These are phyloP conservation scores for Pecoramyces ruminantium DNA, from an alignment of 192 early-diverging fungal species.

Conservation along the genomic window DNA sequence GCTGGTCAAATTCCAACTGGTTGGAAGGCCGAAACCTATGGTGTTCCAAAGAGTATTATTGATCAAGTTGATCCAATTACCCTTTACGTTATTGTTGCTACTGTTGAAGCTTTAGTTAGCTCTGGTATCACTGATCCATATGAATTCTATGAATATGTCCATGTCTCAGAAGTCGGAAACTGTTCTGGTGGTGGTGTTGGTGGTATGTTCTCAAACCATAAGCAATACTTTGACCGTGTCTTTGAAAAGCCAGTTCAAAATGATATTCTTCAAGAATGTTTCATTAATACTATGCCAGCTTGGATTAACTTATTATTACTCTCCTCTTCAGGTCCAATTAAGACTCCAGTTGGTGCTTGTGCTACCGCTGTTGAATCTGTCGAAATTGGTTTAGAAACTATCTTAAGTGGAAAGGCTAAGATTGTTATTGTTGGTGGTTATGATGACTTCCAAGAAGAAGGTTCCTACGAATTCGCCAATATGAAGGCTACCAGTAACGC, in stretches of 20 bases:
- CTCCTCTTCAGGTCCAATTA: constrained; percentile 83
- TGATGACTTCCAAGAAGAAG: constrained; percentile 87
- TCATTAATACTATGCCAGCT: constrained; percentile 87
- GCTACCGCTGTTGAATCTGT: constrained; percentile 81
- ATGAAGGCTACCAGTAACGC: constrained; percentile 87
- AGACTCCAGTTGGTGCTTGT: constrained; percentile 83
- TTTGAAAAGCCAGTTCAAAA: constrained; percentile 70
- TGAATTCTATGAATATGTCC: constrained; percentile 91
- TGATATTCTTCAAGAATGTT: constrained; percentile 88
- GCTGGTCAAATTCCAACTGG: constrained; percentile 90
- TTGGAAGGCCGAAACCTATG: constrained; percentile 82
- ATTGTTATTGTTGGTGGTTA: constrained; percentile 84
- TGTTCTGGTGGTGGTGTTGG: constrained; percentile 77
- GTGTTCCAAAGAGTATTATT: constrained; percentile 78
- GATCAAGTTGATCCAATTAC: constrained; percentile 84
- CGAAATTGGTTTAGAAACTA: constrained; percentile 80
- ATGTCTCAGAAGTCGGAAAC: constrained; percentile 87
- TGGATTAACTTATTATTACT: constrained; percentile 95
- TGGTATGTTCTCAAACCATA: constrained; percentile 59
- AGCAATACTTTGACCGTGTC: constrained; percentile 61
- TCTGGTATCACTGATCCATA: constrained; percentile 91
- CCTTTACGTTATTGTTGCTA: constrained; percentile 72
- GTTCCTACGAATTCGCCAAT: constrained; percentile 84
- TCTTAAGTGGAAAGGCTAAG: constrained; percentile 77
- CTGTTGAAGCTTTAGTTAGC: constrained; percentile 76